Base-by-base conservation (phyloP, 768 basidiomycete species). In the Neoboletus subvelutipes region DNA sequence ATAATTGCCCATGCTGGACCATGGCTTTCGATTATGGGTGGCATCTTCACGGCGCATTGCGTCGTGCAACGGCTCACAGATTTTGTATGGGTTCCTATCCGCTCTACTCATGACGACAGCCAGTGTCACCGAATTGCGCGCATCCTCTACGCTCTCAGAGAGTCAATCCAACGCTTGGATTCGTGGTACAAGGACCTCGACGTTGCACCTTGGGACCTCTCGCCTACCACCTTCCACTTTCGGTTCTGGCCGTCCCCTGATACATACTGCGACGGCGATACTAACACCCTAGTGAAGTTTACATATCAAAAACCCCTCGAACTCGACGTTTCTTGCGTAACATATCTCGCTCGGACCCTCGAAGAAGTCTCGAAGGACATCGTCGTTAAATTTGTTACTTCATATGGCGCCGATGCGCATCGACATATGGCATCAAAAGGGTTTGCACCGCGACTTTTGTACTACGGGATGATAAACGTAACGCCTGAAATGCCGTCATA, bases 351-450 rank as follows among this genome's bases (percentile, higher is more conserved):
- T 8, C 46, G 53, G 50, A 63, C 52, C 20, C 12, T 41, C 13
- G 39, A 45, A 48, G 34, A 34, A 10, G 37, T 45, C 5, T 41
- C 33, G 3, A 52, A n/a, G 36, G 50, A 58, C 33, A 53, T 75
- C 5, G 71, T 76, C 1, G 69, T 78, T 50, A 78, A 77, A 54
- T 78, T 78, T 43, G 72, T 70, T 41, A 56, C 59, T 17, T 54
- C 63, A 13, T 78, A 78, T 56, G 66, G 71, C 31, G 52, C n/a
- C 8, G 69, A 63, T 6, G 70, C 60, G 2, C 77, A 78, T 50
- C n/a, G 56, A 31, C 54, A 67, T 24, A 70, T 79, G 48, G 74
- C 74, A 2, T 36, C 26, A 26, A n/a, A n/a, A n/a, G n/a, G n/a
- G n/a, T n/a, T n/a, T n/a, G n/a, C n/a, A n/a, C n/a, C n/a, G n/a